phyloP scores from a whole-genome alignment of 768 basidiomycete genomes.

The Xerocomellus chrysenteron region DNA sequence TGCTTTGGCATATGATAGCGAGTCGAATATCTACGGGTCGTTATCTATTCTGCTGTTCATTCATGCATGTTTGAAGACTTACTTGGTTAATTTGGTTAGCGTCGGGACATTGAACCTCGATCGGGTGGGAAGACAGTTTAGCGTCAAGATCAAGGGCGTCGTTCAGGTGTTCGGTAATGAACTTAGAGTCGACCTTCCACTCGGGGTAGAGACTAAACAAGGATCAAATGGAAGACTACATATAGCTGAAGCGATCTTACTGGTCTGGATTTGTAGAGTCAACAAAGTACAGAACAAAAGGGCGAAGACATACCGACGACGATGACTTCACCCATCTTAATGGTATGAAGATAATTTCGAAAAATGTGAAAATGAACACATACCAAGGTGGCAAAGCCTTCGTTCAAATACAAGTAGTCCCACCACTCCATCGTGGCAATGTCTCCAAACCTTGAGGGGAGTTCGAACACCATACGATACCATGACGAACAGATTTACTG shows the following conservation, averaged over 20 bases:
- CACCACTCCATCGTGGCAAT: constrained; percentile 95
- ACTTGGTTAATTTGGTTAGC: constrained; percentile 82
- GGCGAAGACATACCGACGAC: constrained; percentile 54
- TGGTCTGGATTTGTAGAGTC: constrained; percentile 44
- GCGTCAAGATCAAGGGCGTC: constrained; percentile 82
- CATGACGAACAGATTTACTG: constrained; percentile 14
- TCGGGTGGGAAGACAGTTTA: constrained; percentile 85
- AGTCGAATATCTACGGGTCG: constrained; percentile 76
- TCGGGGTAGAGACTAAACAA: constrained; percentile 69
- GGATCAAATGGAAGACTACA: neutral
- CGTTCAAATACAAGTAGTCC: constrained; percentile 81
- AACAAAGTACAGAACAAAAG: neutral
- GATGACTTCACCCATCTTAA: constrained; percentile 85
- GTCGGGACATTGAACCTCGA: constrained; percentile 88
- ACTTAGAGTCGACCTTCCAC: constrained; percentile 80
- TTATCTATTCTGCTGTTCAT: neutral
- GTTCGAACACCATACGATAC: constrained; percentile 10
- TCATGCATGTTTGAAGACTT: neutral
- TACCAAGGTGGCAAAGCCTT: constrained; percentile 88
- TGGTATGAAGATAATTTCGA: constrained; percentile 1
- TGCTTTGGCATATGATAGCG: constrained; percentile 83
- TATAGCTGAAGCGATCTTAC: constrained; percentile 33
- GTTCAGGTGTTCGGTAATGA: constrained; percentile 76
- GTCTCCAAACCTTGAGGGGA: constrained; percentile 70
- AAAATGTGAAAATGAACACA: constrained; percentile 21